Evolutionary conservation across 2,329 filamentous ascomycete species (phyloP).

Genomic region (Diaporthe eres): DNA sequence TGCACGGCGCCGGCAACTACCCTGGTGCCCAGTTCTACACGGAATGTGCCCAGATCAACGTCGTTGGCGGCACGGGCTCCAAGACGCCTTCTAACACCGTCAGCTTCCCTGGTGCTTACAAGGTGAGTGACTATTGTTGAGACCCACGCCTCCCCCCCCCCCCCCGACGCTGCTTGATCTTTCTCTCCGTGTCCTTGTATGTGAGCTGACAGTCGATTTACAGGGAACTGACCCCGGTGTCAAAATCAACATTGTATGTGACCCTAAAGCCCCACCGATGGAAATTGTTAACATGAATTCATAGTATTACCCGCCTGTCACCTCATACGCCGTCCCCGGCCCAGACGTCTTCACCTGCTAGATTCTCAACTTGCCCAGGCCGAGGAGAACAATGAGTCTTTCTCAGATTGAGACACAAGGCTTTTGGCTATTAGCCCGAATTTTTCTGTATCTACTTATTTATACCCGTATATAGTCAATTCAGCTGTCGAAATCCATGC

Average conservation of each 20-base stretch:
- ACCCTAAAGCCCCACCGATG: too few relatives aligned
- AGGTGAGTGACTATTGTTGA: neutral
- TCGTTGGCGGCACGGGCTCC: constrained; percentile 46
- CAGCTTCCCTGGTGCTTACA: constrained; percentile 34
- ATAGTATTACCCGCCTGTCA: constrained; percentile 7
- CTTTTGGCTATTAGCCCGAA: too few relatives aligned
- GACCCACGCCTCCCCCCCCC: rapidly evolving
- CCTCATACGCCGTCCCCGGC: constrained; percentile 1
- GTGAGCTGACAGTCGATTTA: neutral
- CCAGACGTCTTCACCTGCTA: constrained; percentile 17
- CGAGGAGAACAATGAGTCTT: neutral
- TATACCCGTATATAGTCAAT: neutral
- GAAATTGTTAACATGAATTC: neutral
- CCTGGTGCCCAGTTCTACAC: constrained; percentile 50
- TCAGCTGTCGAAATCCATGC: neutral
- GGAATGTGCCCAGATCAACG: constrained; percentile 47
- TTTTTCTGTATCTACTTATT: neutral
- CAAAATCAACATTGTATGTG: constrained; percentile 56
- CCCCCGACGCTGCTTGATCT: neutral
- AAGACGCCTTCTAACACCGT: constrained; percentile 24
- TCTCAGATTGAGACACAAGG: neutral
- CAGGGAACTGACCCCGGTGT: constrained; percentile 57
- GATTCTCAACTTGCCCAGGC: neutral
- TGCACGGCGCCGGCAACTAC: constrained; percentile 47
- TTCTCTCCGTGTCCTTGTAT: neutral